Evolutionary conservation across 1,284 basidiomycete species (phyloP), one percentile per base, ranked within the genome.

Genomic region (Cryptococcus sp.): DNA sequence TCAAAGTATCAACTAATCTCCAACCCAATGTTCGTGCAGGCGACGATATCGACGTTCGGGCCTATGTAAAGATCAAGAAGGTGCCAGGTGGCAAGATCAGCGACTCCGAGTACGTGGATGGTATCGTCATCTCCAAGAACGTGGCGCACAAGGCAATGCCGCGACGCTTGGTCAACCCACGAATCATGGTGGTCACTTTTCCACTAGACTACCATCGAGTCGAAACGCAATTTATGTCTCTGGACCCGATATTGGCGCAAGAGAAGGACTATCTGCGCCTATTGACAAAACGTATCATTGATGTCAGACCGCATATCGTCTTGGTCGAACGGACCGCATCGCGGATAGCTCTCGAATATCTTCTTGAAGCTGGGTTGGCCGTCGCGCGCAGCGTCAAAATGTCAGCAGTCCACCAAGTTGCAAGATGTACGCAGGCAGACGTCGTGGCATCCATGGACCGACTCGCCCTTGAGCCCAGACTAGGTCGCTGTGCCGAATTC

Each of bases 51-150:
- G 95, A 99, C 75, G 89, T 97, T 20, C 84, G 95, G 48, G 85
- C 89, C 26, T 97, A 96, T 67, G 91, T 99, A 64, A 99, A 99
- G 81, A 94, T 99, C 78, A 99, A 99, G 81, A 95, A 96, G 77
- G 89, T 99, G 19, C 94, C 96, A 0, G 96, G 96, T 15, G 96
- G 96, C 13, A 82, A 84, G 51, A 93, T 94, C 38, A 84, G 82
- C 34, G 93, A 99, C 74, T 96, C 92, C 13, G 94, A 98, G 81
- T 99, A 95, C 69, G 91, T 99, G 50, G 91, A 95, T 63, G 96
- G 96, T 3, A 92, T 91, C 11, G 93, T 99, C 50, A 96, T 98
- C 71, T 95, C 93, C 20, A 98, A 99, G 82, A 97, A 99, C 67
- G 89, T 98, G 6, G 91, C 94, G 5, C 95, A 98, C 76, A 97